Evolutionary conservation across 176 grass and related monocot species (phyloP), one percentile per base, ranked within the genome.

Genomic region (Triticum monococcum): DNA sequence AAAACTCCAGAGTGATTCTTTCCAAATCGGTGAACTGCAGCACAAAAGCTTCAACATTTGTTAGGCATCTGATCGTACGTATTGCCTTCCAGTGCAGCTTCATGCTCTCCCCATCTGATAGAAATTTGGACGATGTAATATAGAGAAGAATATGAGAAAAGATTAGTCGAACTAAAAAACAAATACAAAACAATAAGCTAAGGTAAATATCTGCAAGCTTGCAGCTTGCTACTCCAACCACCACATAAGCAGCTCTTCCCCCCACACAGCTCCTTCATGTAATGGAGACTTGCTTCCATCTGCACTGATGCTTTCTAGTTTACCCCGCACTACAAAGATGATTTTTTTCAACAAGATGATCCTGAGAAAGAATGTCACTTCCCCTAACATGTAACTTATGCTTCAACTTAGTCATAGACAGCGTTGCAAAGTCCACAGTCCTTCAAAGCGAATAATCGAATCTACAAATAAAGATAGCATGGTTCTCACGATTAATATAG

Each of bases 181-280:
- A 32, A 67, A 67, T 67, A 30, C 26, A 67, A 66, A 67, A 6
- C 13, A 67, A 30, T 28, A 67, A 67, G 8, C 64, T 14, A 67
- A 30, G 64, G 64, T 30, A 64, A 12, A 64, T 64, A 13, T 64
- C 2, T 30, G 62, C 24, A 17, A 5, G 32, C 64, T 13, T 36
- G 90, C 93, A 81, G 89, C 86, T 77, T 95, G 91, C 83, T 93
- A 89, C 57, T 98, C 95, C 76, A 98, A 87, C 36, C 93, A 95
- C 95, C 95, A 98, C 0, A 87, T 95, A 23, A 98, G 91, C 59
- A 98, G 89, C 26, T 98, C 95, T 80, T 98, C 95, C 37, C 95
- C 95, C 82, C 95, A 98, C 23, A 98, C 91, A 87, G 91, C 87
- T 88, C 95, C 93, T 80, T 98, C 91, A 12, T 93, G 87, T 54